Evolutionary conservation across 1,139 yeast genomes (phyloP), one percentile per base, ranked within the genome.

Genomic region (Saccharomyces hybrid): DNA sequence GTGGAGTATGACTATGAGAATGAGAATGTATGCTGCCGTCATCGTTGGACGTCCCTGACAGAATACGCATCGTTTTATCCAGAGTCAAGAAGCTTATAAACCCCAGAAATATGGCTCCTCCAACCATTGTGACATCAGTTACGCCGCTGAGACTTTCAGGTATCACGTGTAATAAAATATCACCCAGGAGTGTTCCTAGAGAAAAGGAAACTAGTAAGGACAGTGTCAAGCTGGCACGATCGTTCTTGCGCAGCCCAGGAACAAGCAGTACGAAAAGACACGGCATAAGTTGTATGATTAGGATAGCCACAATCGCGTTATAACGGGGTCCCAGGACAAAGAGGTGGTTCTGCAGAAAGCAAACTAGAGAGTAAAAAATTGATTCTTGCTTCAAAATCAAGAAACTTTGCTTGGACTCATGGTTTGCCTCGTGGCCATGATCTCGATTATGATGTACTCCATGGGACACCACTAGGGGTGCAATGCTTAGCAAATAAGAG

Each of bases 181-280:
- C 89, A 47, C 90, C 90, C 34, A 85, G 69, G 41, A 84, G 70
- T 1, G 88, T 85, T 47, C 91, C 91, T 49, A 82, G 76, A 16
- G 90, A 89, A 70, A 84, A 84, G 48, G 86, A 74, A 2, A 83
- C 85, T 54, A 84, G 66, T 32, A 78, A 64, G 14, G 80, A 73
- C 42, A 82, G 69, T 47, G 76, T 67, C 3, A 76, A 67, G 3
- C 81, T 77, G 0, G 75, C 65, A 16, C 16, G 27, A 49, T 66
- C 66, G 28, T 52, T 51, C n/a, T 47, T 50, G 34, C 54, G 55
- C 20, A 65, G 54, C 4, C 75, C 72, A 2, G 87, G 87, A 48
- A 82, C 74, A 56, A 77, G 65, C 0, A 78, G 78, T 27, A 84
- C 69, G 32, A 83, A 67, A 47, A 81, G 60, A 61, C 80, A 81